These are phyloP conservation scores for Populus euphratica DNA, from an alignment of 345 rosid species.

Conservation along the genomic window DNA sequence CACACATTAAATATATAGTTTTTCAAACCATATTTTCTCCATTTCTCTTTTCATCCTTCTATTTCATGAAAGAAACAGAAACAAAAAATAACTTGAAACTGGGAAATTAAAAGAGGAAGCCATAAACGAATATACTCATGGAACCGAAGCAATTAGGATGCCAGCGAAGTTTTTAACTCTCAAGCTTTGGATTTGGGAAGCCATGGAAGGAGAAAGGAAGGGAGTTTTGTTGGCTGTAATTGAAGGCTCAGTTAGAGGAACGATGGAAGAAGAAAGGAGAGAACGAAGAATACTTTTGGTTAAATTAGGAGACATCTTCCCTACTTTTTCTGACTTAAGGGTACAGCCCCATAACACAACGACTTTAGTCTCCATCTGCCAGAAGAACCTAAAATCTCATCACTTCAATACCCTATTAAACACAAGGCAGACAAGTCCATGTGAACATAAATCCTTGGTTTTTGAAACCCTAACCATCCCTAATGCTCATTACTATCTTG, in stretches of 20 bases:
- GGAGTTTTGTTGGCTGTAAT: background rate
- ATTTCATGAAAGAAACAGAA: too few relatives aligned
- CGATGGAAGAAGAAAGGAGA: background rate
- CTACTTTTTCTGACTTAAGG: conserved; percentile 17
- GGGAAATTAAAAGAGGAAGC: too few relatives aligned
- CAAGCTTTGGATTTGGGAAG: background rate
- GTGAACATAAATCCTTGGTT: conserved; percentile 44
- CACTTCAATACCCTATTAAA: conserved; percentile 8
- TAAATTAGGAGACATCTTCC: conserved; percentile 3
- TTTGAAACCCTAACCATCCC: conserved; percentile 33
- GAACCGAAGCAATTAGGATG: background rate
- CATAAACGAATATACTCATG: too few relatives aligned
- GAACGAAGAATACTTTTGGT: too few relatives aligned
- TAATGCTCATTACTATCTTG: too few relatives aligned
- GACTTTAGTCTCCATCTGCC: conserved; percentile 26
- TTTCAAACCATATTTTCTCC: too few relatives aligned
- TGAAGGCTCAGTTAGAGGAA: background rate
- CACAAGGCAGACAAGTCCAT: conserved; percentile 42
- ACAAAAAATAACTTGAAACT: too few relatives aligned
- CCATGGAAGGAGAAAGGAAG: background rate
- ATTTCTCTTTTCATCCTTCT: too few relatives aligned
- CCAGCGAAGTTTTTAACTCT: background rate
- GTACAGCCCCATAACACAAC: conserved; percentile 12
- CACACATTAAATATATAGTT: too few relatives aligned
- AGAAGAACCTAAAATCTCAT: conserved; percentile 14